These are phyloP conservation scores for Bacidia rubella DNA, from an alignment of 495 filamentous ascomycete species.

Conservation along the genomic window DNA sequence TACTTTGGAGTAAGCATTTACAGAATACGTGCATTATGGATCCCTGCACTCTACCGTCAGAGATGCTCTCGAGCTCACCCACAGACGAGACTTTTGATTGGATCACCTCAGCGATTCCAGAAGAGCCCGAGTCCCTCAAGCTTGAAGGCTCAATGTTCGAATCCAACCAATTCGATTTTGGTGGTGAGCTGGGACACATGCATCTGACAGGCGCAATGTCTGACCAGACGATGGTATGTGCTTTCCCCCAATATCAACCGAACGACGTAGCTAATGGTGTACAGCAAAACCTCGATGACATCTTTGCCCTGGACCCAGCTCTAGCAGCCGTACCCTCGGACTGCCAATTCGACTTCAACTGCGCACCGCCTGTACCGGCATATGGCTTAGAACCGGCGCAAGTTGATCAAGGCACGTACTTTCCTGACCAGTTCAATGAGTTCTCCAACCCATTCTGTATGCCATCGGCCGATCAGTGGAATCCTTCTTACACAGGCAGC, in stretches of 20 bases:
- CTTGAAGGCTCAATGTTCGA: neutral
- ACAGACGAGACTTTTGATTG: neutral
- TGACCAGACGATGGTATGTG: neutral
- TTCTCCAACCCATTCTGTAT: neutral
- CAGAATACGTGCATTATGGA: neutral
- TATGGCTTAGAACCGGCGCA: neutral
- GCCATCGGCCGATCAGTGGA: neutral
- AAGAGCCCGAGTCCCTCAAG: neutral
- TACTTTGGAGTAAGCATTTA: too few relatives aligned
- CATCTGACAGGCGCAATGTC: neutral
- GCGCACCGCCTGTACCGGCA: neutral
- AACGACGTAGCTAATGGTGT: neutral
- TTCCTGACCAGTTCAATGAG: neutral
- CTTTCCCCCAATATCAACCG: too few relatives aligned
- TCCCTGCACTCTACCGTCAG: neutral
- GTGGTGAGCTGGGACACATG: too few relatives aligned
- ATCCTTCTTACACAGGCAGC: neutral
- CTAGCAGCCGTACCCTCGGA: neutral
- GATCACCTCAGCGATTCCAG: neutral
- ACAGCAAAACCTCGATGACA: neutral
- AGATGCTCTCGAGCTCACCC: neutral
- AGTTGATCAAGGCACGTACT: neutral
- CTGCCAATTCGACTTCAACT: neutral
- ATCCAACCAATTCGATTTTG: neutral
- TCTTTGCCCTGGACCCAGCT: neutral